Percentiles rank a stretch among this genome's conserved stretches.
phyloP scores from a whole-genome alignment of 2,329 filamentous ascomycete genomes.

The Coniosporium tulheliwenetii region DNA sequence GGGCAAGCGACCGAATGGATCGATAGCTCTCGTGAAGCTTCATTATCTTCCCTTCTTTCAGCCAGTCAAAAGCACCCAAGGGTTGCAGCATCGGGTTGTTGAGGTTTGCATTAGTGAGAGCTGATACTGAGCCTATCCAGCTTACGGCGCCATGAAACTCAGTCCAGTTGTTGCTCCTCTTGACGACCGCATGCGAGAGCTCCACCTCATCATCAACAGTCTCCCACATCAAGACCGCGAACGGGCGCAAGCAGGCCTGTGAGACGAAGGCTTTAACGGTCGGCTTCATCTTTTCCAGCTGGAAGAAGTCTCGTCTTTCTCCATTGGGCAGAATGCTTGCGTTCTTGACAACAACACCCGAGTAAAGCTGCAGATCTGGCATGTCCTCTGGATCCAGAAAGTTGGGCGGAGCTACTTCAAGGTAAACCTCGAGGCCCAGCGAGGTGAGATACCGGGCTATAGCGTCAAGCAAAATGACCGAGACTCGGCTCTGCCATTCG shows the following conservation, averaged over 20 bases:
- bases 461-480: constrained; percentile 12
- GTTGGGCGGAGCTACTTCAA: constrained; percentile 24
- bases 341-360: constrained; percentile 25
- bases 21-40: constrained; percentile 26
- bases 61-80: constrained; percentile 29
- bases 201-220: constrained; percentile 22
- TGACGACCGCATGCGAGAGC: constrained; percentile 25
- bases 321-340: constrained; percentile 24
- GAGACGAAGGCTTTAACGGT: constrained; percentile 30
- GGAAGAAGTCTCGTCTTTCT: constrained; percentile 28
- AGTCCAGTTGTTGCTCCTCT: constrained; percentile 29
- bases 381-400: constrained; percentile 20
- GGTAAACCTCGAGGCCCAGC: constrained; percentile 24
- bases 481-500: constrained; percentile 21
- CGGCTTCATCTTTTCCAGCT: constrained; percentile 22
- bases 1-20: no score
- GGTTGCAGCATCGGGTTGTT: constrained; percentile 17
- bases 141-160: constrained; percentile 28
- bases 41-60: constrained; percentile 29
- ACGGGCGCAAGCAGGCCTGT: constrained; percentile 25
- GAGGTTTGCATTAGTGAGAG: constrained; percentile 21
- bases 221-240: constrained; percentile 29
- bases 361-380: constrained; percentile 18
- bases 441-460: constrained; percentile 17
- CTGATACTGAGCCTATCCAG: constrained; percentile 25